A percentile compares a stretch with the other conserved stretches of the same genome.
phyloP scores from a whole-genome alignment of 2,329 filamentous ascomycete genomes.

The Aspergillus sp. region DNA sequence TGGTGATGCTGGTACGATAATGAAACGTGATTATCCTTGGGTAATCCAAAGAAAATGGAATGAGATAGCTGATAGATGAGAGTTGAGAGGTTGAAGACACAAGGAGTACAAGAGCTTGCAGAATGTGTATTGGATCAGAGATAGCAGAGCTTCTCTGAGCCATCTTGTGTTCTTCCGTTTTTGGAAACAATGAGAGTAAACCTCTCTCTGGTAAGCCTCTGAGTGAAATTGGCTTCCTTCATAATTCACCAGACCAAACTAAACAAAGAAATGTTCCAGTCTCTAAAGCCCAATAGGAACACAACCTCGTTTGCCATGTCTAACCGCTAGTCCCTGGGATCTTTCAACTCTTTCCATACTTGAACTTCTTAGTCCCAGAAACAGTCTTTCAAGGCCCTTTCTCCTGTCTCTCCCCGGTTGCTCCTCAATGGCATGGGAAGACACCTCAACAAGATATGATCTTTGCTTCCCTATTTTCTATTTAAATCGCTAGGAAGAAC shows the following conservation, averaged over 20 bases:
- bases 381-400: slow-evolving; percentile 8
- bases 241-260: slow-evolving; percentile 5
- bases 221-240: slow-evolving; percentile 6
- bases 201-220: background rate
- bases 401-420: slow-evolving; percentile 1
- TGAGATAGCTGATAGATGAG: background rate
- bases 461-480: background rate
- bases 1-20: background rate
- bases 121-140: background rate
- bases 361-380: slow-evolving; percentile 6
- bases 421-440: background rate
- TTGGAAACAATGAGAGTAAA: background rate
- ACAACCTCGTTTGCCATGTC: slow-evolving; percentile 14
- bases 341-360: slow-evolving; percentile 9
- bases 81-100: background rate
- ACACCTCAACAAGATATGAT: background rate
- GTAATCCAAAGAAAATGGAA: background rate
- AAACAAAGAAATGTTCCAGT: slow-evolving; percentile 21
- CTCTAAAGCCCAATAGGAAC: slow-evolving; percentile 13
- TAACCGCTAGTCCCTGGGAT: background rate
- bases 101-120: background rate
- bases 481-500: background rate
- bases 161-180: slow-evolving; percentile 1
- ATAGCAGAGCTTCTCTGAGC: background rate
- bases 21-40: background rate